Conservation (phyloP, 768 basidiomycete genomes). For the Boletus tylopilopsis region DNA sequence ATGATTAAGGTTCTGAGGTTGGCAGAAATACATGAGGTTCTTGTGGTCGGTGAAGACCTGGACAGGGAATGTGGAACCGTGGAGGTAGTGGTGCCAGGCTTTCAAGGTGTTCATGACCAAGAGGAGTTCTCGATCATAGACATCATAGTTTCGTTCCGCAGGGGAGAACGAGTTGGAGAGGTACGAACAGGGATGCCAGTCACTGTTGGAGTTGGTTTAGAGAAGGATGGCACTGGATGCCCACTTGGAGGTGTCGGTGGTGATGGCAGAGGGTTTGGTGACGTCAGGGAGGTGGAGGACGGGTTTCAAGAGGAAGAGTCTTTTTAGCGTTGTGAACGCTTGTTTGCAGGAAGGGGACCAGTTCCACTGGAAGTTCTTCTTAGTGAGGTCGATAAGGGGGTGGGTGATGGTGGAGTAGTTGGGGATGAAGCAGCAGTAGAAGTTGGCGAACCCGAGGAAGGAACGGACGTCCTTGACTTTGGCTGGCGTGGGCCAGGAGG, state of each 20-base stretch:
- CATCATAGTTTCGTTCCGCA: constrained; percentile 45
- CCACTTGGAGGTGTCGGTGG: background rate
- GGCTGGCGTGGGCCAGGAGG: background rate
- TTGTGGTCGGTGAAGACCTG: constrained; percentile 34
- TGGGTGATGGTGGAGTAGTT: background rate
- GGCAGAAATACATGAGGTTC: background rate
- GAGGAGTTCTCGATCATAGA: constrained; percentile 33
- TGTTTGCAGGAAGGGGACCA: background rate
- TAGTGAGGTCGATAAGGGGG: background rate
- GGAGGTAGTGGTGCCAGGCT: constrained; percentile 29
- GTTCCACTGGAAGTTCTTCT: background rate
- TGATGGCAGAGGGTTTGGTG: background rate
- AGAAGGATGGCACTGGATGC: too few relatives aligned
- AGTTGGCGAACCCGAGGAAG: too few relatives aligned
- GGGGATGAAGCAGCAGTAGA: background rate
- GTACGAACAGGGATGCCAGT: background rate
- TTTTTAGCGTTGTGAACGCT: background rate
- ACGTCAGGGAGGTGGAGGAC: background rate
- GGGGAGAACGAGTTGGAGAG: background rate
- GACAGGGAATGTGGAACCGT: constrained; percentile 26
- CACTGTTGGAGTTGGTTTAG: background rate
- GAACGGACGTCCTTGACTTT: background rate
- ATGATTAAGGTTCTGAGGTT: background rate
- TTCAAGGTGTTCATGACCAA: background rate
- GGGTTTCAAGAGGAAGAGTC: background rate